Conservation (phyloP, 1,139 yeast genomes). For the Hyphopichia wangnamkhiaoensis region DNA sequence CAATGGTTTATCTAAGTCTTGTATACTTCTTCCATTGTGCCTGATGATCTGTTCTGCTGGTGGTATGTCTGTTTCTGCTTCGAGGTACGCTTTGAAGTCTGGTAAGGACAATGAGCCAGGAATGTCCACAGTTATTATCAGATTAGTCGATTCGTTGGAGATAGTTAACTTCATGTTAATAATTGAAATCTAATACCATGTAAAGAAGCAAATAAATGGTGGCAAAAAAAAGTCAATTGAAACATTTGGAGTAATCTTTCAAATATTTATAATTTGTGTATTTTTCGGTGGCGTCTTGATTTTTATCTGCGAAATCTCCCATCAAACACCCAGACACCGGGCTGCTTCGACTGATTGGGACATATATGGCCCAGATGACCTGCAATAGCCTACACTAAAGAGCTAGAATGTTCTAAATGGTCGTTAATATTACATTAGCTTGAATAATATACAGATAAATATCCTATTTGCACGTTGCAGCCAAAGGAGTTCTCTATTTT, state of each 20-base stretch:
- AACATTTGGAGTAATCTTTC: not conserved
- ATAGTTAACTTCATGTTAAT: slow-evolving; percentile 39
- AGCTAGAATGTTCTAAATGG: no score
- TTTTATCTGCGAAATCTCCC: no score
- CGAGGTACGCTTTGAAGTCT: slow-evolving; percentile 77
- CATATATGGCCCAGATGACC: no score
- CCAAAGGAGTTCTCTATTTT: no score
- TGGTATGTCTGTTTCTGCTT: slow-evolving; percentile 66
- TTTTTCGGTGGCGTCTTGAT: not conserved
- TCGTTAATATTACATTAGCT: no score
- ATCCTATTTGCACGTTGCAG: no score
- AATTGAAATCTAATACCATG: not conserved
- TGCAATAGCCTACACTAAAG: no score
- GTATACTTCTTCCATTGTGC: slow-evolving; percentile 47
- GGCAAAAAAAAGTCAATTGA: slow-evolving; percentile 5
- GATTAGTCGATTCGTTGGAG: slow-evolving; percentile 30
- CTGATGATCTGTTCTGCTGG: slow-evolving; percentile 48
- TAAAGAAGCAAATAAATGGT: slow-evolving; percentile 1
- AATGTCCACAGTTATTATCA: slow-evolving; percentile 50
- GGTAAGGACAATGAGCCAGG: slow-evolving; percentile 62
- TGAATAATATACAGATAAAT: no score
- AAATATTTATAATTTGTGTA: no score
- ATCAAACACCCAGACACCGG: no score
- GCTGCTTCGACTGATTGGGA: no score
- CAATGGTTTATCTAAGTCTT: slow-evolving; percentile 36